phyloP scores from a whole-genome alignment of 305 asterid genomes.

The Rubia tinctorum region DNA sequence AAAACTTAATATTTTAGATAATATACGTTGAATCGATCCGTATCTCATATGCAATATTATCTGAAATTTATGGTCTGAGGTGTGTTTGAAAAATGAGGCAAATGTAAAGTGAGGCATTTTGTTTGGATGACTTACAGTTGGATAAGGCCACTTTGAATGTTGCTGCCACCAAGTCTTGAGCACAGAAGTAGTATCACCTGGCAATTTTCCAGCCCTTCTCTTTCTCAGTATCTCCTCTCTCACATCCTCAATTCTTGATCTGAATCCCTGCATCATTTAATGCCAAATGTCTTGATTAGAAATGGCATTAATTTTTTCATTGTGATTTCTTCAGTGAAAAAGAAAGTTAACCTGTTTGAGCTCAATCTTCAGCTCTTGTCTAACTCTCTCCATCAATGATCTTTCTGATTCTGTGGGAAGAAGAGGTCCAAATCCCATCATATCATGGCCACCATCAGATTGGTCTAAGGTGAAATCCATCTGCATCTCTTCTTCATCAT shows the following conservation, averaged over 20 bases:
- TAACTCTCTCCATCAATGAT: constrained; percentile 71
- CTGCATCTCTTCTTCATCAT: constrained; percentile 69
- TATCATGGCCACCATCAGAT: constrained; percentile 48
- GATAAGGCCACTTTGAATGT: constrained; percentile 97
- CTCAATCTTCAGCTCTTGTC: constrained; percentile 75
- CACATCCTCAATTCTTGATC: constrained; percentile 76
- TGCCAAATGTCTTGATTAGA: background rate
- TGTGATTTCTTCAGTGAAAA: too few relatives aligned
- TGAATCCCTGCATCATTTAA: constrained; percentile 50
- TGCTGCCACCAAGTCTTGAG: constrained; percentile 97
- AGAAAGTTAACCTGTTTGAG: constrained; percentile 54
- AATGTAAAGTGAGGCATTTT: background rate
- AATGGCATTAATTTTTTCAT: background rate
- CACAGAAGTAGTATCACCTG: constrained; percentile 83
- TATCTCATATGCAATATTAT: too few relatives aligned
- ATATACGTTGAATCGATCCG: too few relatives aligned
- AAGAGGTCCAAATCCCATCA: constrained; percentile 74
- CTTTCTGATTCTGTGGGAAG: constrained; percentile 86
- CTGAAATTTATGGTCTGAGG: too few relatives aligned
- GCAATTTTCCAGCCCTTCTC: constrained; percentile 87
- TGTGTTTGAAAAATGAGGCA: too few relatives aligned
- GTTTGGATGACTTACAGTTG: constrained; percentile 52
- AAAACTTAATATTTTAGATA: too few relatives aligned
- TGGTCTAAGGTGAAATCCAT: constrained; percentile 71
- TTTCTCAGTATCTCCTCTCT: constrained; percentile 77